Percentiles rank a stretch among this genome's conserved stretches.
Evolutionary conservation across 495 filamentous ascomycete species (phyloP).

Genomic region (Penicillium pancosmium): DNA sequence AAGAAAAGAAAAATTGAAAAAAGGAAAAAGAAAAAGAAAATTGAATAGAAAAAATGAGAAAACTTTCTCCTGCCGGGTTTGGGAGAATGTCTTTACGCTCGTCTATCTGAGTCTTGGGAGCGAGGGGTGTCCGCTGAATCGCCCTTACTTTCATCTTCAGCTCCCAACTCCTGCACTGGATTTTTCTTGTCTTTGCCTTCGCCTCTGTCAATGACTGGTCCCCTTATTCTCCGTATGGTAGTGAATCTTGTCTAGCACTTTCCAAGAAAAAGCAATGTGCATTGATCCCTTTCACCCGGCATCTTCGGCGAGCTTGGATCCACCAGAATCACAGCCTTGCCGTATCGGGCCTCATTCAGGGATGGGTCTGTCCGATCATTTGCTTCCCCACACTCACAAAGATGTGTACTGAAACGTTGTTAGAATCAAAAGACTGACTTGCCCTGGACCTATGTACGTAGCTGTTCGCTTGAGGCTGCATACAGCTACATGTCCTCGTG

Average conservation of each 20-base stretch:
- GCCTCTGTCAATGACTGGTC: not conserved
- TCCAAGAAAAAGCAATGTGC: not conserved
- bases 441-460: not conserved
- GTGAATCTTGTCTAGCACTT: not conserved
- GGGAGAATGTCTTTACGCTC: not conserved
- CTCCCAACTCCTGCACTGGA: not conserved
- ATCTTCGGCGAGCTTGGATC: not conserved
- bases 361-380: not conserved
- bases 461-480: not conserved
- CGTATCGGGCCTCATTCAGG: not conserved
- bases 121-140: not conserved
- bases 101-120: not conserved
- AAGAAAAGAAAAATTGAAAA: not conserved
- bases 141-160: conserved; percentile 11
- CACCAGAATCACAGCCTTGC: not conserved
- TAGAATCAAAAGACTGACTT: not conserved
- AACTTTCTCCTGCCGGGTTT: too few relatives aligned
- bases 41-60: too few relatives aligned
- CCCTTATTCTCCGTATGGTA: not conserved
- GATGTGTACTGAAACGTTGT: not conserved
- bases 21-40: not conserved
- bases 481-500: not conserved
- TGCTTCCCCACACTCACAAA: not conserved
- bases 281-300: not conserved
- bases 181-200: not conserved